Evolutionary conservation across 129 eudicot genomes (phyloP).

Genomic region (Flaveria robusta): DNA sequence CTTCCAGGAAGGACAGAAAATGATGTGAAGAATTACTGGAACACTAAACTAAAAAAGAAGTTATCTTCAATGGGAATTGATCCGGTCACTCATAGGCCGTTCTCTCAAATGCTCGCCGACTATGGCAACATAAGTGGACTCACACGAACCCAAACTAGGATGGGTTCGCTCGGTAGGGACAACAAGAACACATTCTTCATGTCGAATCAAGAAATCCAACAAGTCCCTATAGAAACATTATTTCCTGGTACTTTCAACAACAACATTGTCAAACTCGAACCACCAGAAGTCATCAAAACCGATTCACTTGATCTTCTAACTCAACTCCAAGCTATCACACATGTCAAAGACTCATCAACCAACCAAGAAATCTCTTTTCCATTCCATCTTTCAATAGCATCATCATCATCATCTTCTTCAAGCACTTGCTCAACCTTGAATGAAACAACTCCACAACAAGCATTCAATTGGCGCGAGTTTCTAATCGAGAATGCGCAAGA

Average conservation of each 20-base stretch:
- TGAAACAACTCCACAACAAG: conserved; percentile 36
- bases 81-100: conserved; percentile 86
- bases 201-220: conserved; percentile 38
- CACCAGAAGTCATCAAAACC: conserved; percentile 31
- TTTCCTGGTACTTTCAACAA: conserved; percentile 33
- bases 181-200: conserved; percentile 39
- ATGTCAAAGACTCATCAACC: conserved; percentile 48
- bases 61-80: conserved; percentile 82
- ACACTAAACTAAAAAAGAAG: conserved; percentile 68
- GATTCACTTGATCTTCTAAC: conserved; percentile 61
- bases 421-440: conserved; percentile 41
- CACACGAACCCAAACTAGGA: conserved; percentile 38
- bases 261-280: conserved; percentile 35
- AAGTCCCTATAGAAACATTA: conserved; percentile 27
- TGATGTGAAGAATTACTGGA: conserved; percentile 84
- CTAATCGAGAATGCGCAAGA: conserved; percentile 59
- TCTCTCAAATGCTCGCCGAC: conserved; percentile 87
- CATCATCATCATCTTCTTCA: conserved; percentile 42
- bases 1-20: conserved; percentile 88
- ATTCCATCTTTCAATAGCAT: conserved; percentile 21
- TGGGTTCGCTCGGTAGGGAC: conserved; percentile 45
- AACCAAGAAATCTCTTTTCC: conserved; percentile 20
- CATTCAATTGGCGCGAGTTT: conserved; percentile 78
- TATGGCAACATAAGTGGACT: conserved; percentile 78
- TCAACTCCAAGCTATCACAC: conserved; percentile 70